phyloP scores from a whole-genome alignment of 1,284 basidiomycete genomes.

The Cutaneotrichosporon cyanovorans region DNA sequence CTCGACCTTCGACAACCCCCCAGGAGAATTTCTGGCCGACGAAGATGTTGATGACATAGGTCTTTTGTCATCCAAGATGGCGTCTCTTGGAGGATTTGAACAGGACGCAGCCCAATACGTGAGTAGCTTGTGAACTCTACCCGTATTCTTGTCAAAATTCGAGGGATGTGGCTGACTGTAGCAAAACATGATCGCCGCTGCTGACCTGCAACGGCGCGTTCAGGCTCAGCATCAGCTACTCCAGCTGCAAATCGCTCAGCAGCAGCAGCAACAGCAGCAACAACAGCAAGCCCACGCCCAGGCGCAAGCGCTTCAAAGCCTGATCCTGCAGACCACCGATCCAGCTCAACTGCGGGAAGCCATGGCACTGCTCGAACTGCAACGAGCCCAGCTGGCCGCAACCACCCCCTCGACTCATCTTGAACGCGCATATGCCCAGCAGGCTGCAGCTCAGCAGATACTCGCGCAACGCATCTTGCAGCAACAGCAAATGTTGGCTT shows the following conservation, averaged over 20 bases:
- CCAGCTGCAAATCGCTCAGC: constrained; percentile 9
- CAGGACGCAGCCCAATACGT: neutral
- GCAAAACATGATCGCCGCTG: neutral
- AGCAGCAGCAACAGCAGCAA: constrained; percentile 11
- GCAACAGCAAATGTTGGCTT: constrained; percentile 12
- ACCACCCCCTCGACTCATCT: constrained; percentile 2
- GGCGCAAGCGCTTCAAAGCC: constrained; percentile 15
- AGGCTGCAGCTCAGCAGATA: constrained; percentile 15
- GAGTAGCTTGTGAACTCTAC: no score
- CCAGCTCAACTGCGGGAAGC: constrained; percentile 22
- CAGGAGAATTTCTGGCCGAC: no score
- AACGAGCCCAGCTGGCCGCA: constrained; percentile 19
- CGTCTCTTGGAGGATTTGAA: constrained; percentile 5
- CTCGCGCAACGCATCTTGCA: constrained; percentile 16
- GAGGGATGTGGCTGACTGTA: no score
- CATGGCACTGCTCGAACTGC: constrained; percentile 22
- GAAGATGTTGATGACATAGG: constrained; percentile 41
- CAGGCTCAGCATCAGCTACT: constrained; percentile 14
- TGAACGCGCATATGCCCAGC: constrained; percentile 11
- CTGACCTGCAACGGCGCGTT: constrained; percentile 12
- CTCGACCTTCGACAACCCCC: no score
- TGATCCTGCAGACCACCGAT: constrained; percentile 15
- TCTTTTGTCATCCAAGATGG: constrained; percentile 39
- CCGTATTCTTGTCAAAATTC: no score
- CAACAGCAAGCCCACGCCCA: constrained; percentile 2